Base-by-base conservation (phyloP, 1,284 basidiomycete genomes). In the Trichosporon sp. region DNA sequence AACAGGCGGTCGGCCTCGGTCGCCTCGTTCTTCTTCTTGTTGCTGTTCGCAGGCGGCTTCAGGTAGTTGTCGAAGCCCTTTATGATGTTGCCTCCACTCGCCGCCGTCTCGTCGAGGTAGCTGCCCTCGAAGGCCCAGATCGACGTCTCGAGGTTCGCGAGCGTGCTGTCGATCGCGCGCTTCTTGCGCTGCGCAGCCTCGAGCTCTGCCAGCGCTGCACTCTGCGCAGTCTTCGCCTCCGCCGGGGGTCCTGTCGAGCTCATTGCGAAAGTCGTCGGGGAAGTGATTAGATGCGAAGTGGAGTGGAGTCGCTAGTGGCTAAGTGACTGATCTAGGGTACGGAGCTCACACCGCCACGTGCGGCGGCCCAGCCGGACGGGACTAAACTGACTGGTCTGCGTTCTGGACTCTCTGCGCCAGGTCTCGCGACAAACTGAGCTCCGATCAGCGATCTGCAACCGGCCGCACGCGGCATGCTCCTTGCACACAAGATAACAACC, bases 41-140 rank as follows among this genome's bases (percentile, higher is more conserved):
- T 81, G 38, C 75, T 74, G 0, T 76, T 68, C 4, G 77, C 73
- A 2, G 81, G 80, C 1, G 83, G 80, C 73, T 85, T 85, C 42
- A 85, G 80, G 73, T 85, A 85, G 65, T 80, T 81, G 72, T 85
- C 84, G 68, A 84, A 86, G 7, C 85, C 85, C 76, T 84, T 84
- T 73, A 84, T 83, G 65, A 84, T 83, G 72, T 84, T 84, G 1
- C 83, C 83, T 0, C 82, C 83, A 7, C 78, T 79, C 2, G 76
- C 75, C 1, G 78, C 79, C 8, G 81, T 82, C 66, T 84, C 83
- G 68, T 81, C 80, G 12, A 86, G 78, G 69, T 86, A 86, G 64
- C 83, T 84, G 6, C 84, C 84, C 70, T 86, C 85, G 69, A 85
- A 85, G 1, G 80, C 80, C 71, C 84, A 84, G 67, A 86, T 85